Evolutionary conservation across 768 basidiomycete genomes (phyloP).

Genomic region (Coprinopsis marcescibilis): DNA sequence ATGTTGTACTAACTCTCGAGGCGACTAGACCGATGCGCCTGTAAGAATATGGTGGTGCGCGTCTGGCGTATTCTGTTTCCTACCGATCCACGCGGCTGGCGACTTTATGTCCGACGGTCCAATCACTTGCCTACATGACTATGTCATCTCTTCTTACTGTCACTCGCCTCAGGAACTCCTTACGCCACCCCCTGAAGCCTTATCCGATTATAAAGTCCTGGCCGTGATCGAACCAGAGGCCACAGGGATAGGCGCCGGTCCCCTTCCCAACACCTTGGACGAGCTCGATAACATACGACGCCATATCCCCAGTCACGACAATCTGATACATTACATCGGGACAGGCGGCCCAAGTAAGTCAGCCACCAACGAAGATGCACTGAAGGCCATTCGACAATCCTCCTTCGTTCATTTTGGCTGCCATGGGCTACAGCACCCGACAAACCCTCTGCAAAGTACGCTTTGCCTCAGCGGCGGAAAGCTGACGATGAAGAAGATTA

Average conservation of each 20-base stretch:
- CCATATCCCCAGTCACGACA: too few relatives aligned
- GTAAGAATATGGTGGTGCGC: slow-evolving; percentile 2
- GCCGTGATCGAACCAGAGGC: background rate
- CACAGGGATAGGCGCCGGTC: too few relatives aligned
- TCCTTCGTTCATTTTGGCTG: slow-evolving; percentile 29
- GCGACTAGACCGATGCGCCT: background rate
- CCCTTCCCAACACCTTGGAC: too few relatives aligned
- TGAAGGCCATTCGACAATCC: background rate
- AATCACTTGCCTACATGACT: background rate
- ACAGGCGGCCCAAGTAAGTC: too few relatives aligned
- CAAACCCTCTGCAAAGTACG: slow-evolving; percentile 20
- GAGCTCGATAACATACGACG: too few relatives aligned
- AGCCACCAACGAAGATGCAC: background rate
- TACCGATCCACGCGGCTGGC: background rate
- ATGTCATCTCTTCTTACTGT: background rate
- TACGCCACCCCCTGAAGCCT: background rate
- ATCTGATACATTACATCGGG: too few relatives aligned
- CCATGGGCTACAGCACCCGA: slow-evolving; percentile 24
- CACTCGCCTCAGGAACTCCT: background rate
- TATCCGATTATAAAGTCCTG: background rate
- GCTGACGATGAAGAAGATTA: slow-evolving; percentile 18
- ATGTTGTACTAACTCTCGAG: background rate
- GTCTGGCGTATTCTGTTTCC: background rate
- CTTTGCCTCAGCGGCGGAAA: slow-evolving; percentile 16
- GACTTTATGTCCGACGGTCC: background rate